phyloP scores from a whole-genome alignment of 352 stramenopile genomes.

The Phytophthora pluvialis region DNA sequence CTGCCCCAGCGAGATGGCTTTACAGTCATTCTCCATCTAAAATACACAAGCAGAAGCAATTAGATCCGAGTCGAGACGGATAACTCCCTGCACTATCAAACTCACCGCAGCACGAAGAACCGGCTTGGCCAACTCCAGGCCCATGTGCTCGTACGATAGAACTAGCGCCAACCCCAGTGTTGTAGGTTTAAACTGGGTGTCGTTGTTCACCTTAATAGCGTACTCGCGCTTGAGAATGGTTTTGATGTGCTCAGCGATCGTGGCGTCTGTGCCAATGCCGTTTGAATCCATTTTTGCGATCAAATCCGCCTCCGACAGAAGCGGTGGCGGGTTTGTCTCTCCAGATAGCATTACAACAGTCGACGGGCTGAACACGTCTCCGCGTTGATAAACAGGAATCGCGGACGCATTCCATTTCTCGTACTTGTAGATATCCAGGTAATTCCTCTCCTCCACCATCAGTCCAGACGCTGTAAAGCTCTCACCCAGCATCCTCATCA shows the following conservation, averaged over 20 bases:
- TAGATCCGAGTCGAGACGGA: constrained; percentile 9
- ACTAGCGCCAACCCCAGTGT: constrained; percentile 91
- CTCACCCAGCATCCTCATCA: constrained; percentile 89
- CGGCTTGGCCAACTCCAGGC: constrained; percentile 96
- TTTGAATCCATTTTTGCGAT: constrained; percentile 96
- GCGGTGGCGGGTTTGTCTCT: constrained; percentile 83
- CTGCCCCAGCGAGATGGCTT: constrained; percentile 79
- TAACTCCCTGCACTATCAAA: constrained; percentile 1
- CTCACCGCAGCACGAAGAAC: constrained; percentile 89
- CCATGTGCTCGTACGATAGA: constrained; percentile 93
- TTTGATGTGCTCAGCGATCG: constrained; percentile 98
- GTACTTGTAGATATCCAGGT: constrained; percentile 96
- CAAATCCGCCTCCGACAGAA: constrained; percentile 93
- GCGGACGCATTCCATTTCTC: constrained; percentile 91
- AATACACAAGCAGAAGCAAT: constrained; percentile 14
- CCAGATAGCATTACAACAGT: constrained; percentile 72
- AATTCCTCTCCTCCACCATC: constrained; percentile 94
- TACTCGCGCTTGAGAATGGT: constrained; percentile 99
- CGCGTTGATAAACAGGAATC: constrained; percentile 86
- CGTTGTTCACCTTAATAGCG: constrained; percentile 93
- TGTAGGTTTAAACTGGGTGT: constrained; percentile 95
- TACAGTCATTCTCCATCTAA: constrained; percentile 94
- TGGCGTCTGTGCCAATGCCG: constrained; percentile 95
- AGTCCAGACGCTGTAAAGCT: constrained; percentile 89
- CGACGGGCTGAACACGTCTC: constrained; percentile 79